phyloP scores from a whole-genome alignment of 805 yeast genomes.

The Candida chauliodis region DNA sequence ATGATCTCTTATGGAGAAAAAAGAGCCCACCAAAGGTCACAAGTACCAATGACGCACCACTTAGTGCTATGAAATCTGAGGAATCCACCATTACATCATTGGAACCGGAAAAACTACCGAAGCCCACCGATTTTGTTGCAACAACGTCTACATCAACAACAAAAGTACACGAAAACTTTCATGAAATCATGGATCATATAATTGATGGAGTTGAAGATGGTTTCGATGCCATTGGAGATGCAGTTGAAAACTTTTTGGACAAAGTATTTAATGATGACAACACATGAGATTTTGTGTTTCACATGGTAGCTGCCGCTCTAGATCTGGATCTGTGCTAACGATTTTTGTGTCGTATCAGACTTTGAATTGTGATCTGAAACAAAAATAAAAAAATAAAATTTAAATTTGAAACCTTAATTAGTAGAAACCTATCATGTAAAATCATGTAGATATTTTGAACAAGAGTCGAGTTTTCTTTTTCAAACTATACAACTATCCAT shows the following conservation, averaged over 20 bases:
- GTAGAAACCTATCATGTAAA: not conserved
- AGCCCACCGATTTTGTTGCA: slow-evolving; percentile 23
- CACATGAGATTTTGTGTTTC: not conserved
- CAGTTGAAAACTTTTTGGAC: slow-evolving; percentile 14
- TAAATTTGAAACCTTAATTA: slow-evolving; percentile 1
- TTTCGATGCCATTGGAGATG: slow-evolving; percentile 16
- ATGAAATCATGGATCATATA: slow-evolving; percentile 12
- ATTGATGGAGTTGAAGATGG: slow-evolving; percentile 16
- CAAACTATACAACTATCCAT: not conserved
- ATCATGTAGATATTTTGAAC: not conserved
- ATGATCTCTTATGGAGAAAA: slow-evolving; percentile 41
- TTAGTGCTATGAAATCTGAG: slow-evolving; percentile 19
- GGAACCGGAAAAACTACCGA: slow-evolving; percentile 18
- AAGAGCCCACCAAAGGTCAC: slow-evolving; percentile 10
- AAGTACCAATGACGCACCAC: slow-evolving; percentile 21
- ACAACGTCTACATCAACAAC: slow-evolving; percentile 3
- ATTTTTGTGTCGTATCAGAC: not conserved
- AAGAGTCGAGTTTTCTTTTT: not conserved
- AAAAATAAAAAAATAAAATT: slow-evolving; percentile 2
- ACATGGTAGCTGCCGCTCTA: not conserved
- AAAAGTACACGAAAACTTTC: slow-evolving; percentile 4
- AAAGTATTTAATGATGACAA: slow-evolving; percentile 10
- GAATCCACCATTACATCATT: slow-evolving; percentile 19
- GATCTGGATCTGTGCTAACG: not conserved
- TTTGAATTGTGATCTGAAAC: not conserved